Evolutionary conservation across 306 rosid species (phyloP).

Genomic region (Carpinus fangiana): DNA sequence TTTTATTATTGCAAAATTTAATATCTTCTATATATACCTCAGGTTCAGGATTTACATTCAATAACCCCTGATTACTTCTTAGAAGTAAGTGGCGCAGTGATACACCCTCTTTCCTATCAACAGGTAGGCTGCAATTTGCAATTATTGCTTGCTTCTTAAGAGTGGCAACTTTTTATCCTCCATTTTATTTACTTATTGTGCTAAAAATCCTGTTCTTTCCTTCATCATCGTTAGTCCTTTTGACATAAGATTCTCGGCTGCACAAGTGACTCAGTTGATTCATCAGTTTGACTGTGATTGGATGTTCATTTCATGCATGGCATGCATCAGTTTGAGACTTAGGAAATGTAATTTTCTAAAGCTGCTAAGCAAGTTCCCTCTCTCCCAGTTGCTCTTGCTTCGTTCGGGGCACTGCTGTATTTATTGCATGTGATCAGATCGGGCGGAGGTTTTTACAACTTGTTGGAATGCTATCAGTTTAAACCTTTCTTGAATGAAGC

Average conservation of each 20-base stretch:
- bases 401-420: background rate
- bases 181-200: background rate
- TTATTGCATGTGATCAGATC: background rate
- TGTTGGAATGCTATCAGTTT: background rate
- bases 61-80: conserved; percentile 88
- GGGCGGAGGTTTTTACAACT: background rate
- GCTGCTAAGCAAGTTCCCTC: too few relatives aligned
- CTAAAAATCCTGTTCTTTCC: too few relatives aligned
- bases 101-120: conserved; percentile 96
- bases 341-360: too few relatives aligned
- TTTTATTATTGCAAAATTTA: background rate
- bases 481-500: background rate
- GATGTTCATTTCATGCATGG: background rate
- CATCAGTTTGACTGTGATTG: background rate
- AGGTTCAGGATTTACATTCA: conserved; percentile 96
- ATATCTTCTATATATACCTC: conserved; percentile 26
- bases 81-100: conserved; percentile 93
- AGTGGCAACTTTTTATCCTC: background rate
- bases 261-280: background rate
- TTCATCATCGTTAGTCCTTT: too few relatives aligned
- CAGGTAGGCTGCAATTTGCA: conserved; percentile 64
- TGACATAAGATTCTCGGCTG: too few relatives aligned
- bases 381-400: background rate
- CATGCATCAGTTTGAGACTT: background rate
- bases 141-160: background rate